A percentile compares a stretch with the other conserved stretches of the same genome.
Conservation (phyloP, 2,329 filamentous ascomycete species). For the Hypoxylon sp. region DNA sequence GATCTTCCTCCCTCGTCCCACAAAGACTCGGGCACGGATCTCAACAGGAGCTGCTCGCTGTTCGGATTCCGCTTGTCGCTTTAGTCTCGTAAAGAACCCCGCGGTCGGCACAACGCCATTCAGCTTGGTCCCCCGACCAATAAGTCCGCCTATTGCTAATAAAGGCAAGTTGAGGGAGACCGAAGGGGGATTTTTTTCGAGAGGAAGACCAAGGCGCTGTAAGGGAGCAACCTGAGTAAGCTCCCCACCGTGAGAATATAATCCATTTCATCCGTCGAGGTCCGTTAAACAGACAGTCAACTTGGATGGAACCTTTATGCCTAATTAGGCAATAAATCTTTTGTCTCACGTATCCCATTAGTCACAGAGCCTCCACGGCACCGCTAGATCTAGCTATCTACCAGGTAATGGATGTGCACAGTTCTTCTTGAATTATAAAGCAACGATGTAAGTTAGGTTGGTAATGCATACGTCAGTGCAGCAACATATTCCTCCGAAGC, state of each 20-base stretch:
- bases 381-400: background rate
- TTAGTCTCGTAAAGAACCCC: constrained; percentile 31
- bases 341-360: background rate
- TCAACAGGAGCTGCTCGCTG: constrained; percentile 24
- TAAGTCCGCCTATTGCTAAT: constrained; percentile 22
- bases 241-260: constrained; percentile 40
- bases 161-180: constrained; percentile 23
- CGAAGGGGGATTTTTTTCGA: background rate
- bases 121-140: constrained; percentile 21
- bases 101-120: constrained; percentile 35
- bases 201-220: constrained; percentile 32
- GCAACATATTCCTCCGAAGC: background rate
- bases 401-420: background rate
- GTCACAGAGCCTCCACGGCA: constrained; percentile 1
- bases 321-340: constrained; percentile 1
- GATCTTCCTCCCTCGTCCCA: constrained; percentile 5
- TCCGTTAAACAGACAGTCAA: constrained; percentile 19
- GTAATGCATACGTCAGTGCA: constrained; percentile 27
- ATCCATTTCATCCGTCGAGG: constrained; percentile 10
- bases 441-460: background rate
- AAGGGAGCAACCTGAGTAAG: constrained; percentile 52
- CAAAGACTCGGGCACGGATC: constrained; percentile 24
- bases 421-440: constrained; percentile 9
- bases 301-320: background rate
- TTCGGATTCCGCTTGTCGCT: constrained; percentile 19